Conservation (phyloP, 2,329 filamentous ascomycete genomes). For the Xylaria multiplex region DNA sequence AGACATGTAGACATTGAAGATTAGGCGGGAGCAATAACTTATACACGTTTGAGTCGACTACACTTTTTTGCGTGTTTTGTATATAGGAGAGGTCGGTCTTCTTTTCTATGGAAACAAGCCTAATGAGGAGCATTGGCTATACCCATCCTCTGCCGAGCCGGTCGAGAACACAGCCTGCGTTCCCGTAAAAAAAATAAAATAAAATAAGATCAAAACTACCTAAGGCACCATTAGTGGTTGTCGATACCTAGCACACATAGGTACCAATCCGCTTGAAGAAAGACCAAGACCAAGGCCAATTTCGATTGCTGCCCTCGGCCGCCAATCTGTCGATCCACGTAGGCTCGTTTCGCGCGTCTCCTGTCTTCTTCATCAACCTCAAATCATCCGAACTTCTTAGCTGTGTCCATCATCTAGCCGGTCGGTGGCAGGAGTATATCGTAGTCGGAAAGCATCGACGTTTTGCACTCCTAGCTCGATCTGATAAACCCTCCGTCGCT, state of each 20-base stretch:
- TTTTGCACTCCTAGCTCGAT: conserved; percentile 11
- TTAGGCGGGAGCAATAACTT: no score
- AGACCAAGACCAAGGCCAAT: conserved; percentile 20
- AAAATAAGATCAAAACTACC: not conserved
- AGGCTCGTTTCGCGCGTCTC: not conserved
- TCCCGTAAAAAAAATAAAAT: not conserved
- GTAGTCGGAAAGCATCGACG: not conserved
- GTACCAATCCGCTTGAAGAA: not conserved
- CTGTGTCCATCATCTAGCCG: not conserved
- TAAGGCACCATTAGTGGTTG: not conserved
- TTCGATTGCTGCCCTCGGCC: conserved; percentile 32
- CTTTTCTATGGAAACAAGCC: no score
- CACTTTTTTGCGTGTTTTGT: no score
- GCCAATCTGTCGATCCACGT: conserved; percentile 32
- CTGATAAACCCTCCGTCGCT: conserved; percentile 1
- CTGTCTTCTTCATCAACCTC: conserved; percentile 22
- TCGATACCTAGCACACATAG: not conserved
- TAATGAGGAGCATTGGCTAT: no score
- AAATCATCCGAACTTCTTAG: not conserved
- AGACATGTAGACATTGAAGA: no score
- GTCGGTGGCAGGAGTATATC: conserved; percentile 8
- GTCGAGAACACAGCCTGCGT: not conserved
- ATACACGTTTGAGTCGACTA: no score
- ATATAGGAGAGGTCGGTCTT: no score
- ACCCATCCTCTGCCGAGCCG: not conserved